Conservation (phyloP, 768 basidiomycete species). For the Antrodiella citrinella region DNA sequence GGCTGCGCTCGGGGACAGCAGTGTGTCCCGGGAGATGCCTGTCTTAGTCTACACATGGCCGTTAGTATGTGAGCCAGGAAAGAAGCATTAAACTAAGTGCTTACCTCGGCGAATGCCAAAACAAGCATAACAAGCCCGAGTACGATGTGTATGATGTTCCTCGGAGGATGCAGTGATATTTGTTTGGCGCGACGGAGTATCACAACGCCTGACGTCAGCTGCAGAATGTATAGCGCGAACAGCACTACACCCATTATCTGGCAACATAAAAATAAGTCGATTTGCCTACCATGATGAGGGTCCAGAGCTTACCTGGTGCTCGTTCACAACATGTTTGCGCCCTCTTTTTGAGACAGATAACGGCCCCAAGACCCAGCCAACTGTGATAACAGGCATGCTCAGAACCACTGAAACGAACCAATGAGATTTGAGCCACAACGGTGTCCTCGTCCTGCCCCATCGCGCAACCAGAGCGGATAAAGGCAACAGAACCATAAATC, state of each 20-base stretch:
- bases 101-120: conserved; percentile 46
- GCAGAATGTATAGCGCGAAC: conserved; percentile 41
- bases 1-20: conserved; percentile 17
- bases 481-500: conserved; percentile 51
- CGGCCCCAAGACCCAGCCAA: conserved; percentile 42
- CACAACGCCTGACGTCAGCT: conserved; percentile 47
- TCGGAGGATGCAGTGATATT: conserved; percentile 35
- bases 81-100: not conserved
- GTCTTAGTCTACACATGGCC: conserved; percentile 13
- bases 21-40: conserved; percentile 10
- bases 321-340: conserved; percentile 35
- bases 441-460: conserved; percentile 41
- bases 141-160: conserved; percentile 48
- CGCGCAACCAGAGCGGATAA: conserved; percentile 45
- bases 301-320: conserved; percentile 37
- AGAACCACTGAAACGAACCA: conserved; percentile 40
- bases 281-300: not conserved
- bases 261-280: conserved; percentile 1
- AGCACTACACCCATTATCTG: conserved; percentile 48
- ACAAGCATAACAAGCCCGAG: conserved; percentile 42
- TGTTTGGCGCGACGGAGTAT: conserved; percentile 32
- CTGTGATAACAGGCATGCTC: conserved; percentile 39
- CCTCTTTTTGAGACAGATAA: conserved; percentile 35
- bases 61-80: too few relatives aligned
- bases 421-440: conserved; percentile 52